Percentiles rank a stretch among this genome's conserved stretches.
Evolutionary conservation across 306 rosid genomes (phyloP).

Genomic region (Ormosia emarginata): DNA sequence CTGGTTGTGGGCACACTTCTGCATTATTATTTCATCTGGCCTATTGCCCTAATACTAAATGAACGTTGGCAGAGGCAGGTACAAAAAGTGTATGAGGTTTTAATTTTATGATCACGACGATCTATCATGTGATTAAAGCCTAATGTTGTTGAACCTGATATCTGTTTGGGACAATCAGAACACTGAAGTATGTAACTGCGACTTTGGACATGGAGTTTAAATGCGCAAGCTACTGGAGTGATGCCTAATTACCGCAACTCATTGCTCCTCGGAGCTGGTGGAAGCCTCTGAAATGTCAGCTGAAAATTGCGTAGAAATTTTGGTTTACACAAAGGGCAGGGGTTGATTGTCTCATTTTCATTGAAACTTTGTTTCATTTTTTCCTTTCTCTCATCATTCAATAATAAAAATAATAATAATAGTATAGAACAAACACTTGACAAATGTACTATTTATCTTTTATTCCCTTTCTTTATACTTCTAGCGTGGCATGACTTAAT

Average conservation of each 20-base stretch:
- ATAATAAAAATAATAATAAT: neutral
- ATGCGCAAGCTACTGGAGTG: too few species aligned
- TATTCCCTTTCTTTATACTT: neutral
- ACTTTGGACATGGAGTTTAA: too few species aligned
- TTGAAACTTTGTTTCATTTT: neutral
- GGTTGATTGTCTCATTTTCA: neutral
- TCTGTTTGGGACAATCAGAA: neutral
- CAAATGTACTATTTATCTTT: neutral
- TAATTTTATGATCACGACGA: neutral
- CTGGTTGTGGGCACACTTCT: too few species aligned
- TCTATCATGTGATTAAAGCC: neutral
- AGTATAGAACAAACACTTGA: neutral
- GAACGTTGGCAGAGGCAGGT: neutral
- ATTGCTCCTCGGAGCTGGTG: neutral
- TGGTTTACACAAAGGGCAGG: neutral
- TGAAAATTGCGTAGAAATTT: neutral
- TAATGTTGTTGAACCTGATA: neutral
- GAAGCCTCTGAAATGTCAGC: neutral
- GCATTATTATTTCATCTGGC: neutral
- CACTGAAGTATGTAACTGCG: too few species aligned
- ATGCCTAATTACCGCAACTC: too few species aligned
- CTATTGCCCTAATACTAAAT: neutral
- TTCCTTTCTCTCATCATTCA: neutral
- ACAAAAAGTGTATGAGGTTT: neutral
- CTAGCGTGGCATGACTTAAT: neutral